Conservation (phyloP, 768 basidiomycete species). For the Pleurotus salmoneostramineus region DNA sequence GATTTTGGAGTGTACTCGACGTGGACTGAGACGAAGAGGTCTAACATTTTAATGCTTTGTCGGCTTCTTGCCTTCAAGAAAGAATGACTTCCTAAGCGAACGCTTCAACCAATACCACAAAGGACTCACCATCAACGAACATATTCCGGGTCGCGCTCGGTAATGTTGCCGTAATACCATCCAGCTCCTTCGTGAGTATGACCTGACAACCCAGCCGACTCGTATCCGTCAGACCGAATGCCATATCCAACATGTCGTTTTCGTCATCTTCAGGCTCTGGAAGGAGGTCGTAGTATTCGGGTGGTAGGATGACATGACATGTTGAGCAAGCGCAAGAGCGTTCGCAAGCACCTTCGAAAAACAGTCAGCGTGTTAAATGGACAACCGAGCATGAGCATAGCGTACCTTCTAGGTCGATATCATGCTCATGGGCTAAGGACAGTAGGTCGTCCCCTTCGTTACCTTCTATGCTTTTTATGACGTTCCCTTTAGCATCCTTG, state of each 20-base stretch:
- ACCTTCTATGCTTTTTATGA: conserved; percentile 85
- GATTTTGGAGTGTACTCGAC: not conserved
- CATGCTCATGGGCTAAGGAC: conserved; percentile 89
- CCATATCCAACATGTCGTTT: conserved; percentile 98
- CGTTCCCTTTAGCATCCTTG: conserved; percentile 79
- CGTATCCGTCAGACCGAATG: conserved; percentile 94
- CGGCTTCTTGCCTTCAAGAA: conserved; percentile 15
- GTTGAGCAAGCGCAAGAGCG: conserved; percentile 96
- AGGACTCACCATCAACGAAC: conserved; percentile 84
- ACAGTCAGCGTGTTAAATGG: not conserved
- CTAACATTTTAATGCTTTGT: conserved; percentile 3
- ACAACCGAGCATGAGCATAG: conserved; percentile 7
- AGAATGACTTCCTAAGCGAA: not conserved
- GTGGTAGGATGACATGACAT: conserved; percentile 87
- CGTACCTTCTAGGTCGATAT: conserved; percentile 92
- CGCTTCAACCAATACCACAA: not conserved
- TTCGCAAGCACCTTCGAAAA: conserved; percentile 82
- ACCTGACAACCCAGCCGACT: conserved; percentile 80
- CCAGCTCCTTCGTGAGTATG: conserved; percentile 71
- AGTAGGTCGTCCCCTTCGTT: conserved; percentile 94
- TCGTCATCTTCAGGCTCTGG: conserved; percentile 97
- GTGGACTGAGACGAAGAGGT: not conserved
- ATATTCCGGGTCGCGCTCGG: conserved; percentile 95
- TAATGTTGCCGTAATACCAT: conserved; percentile 81
- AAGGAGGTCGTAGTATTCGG: conserved; percentile 79